These are phyloP conservation scores for Magnusiomyces suaveolens DNA, from an alignment of 1,139 yeast species.

Conservation along the genomic window DNA sequence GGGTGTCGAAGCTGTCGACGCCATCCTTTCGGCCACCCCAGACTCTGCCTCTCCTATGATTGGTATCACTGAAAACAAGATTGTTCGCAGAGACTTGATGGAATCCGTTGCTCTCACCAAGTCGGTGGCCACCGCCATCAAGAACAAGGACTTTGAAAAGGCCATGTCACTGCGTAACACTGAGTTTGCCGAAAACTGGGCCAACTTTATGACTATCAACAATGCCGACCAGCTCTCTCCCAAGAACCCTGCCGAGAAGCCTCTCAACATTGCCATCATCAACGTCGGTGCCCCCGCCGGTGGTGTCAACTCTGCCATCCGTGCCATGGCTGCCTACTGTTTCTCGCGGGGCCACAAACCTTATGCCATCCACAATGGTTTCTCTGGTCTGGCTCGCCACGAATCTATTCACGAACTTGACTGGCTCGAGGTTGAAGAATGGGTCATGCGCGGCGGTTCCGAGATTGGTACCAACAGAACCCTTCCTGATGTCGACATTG, in stretches of 20 bases:
- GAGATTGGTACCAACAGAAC: constrained; percentile 91
- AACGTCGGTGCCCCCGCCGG: constrained; percentile 97
- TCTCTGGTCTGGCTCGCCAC: constrained; percentile 76
- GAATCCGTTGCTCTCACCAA: constrained; percentile 85
- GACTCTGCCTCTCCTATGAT: constrained; percentile 94
- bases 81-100: constrained; percentile 70
- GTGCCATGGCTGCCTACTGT: constrained; percentile 87
- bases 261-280: constrained; percentile 64
- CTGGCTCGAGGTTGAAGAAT: constrained; percentile 84
- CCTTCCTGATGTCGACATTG: constrained; percentile 72
- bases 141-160: constrained; percentile 63
- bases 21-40: constrained; percentile 79
- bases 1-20: constrained; percentile 95
- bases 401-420: constrained; percentile 63
- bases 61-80: constrained; percentile 78
- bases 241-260: constrained; percentile 33
- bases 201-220: constrained; percentile 59
- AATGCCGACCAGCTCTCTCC: constrained; percentile 58
- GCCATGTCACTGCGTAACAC: constrained; percentile 85
- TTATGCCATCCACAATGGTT: constrained; percentile 83
- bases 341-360: constrained; percentile 83
- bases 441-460: constrained; percentile 90
- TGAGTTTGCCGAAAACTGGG: constrained; percentile 71
- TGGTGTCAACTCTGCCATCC: constrained; percentile 86
- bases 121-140: constrained; percentile 79